Evolutionary conservation across 345 rosid genomes (phyloP), one percentile per base, ranked within the genome.

Genomic region (Eucalyptus lansdowneana): DNA sequence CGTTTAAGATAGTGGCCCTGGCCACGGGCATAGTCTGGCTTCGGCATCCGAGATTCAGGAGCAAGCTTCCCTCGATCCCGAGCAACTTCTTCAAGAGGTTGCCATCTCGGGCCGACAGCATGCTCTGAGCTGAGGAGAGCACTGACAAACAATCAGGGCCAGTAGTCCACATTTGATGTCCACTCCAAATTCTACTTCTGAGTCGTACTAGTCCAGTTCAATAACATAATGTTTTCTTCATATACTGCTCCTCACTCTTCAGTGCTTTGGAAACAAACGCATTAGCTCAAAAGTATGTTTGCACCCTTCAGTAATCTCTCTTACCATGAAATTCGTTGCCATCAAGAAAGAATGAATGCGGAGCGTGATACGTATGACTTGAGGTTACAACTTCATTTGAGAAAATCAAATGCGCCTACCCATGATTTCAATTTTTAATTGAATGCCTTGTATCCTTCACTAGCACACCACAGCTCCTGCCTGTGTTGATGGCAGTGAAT

Each of bases 71-170:
- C 21, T 94, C 97, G n/a, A 91, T 93, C 81, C 96, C 97, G 47
- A 95, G 95, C 94, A 97, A 97, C 53, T 97, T 97, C 96, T 97
- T 97, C 92, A 95, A 95, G 93, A 95, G 96, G 92, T 88, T 95
- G 90, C 97, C 96, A 3, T 95, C 99, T 34, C 93, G 95, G 87
- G 97, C 97, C 25, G 97, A 97, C 90, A 94, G 94, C 92, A 93
- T 97, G 96, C 97, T 97, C 86, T 97, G 89, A 95, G 29, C 83
- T 11, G 83, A 76, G 29, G 83, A 76, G 83, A 37, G 42, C 42
- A 21, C 47, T 7, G 9, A 37, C 47, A 76, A 40, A 11, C 83
- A 76, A n/a, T n/a, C 76, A 65, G 76, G 76, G 37, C 76, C 76
- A n/a, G 40, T 65, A n/a, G 76, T 65, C 76, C 76, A 65, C 76